Base-by-base conservation (phyloP, 495 filamentous ascomycete genomes). In the Penicillium antarcticum region DNA sequence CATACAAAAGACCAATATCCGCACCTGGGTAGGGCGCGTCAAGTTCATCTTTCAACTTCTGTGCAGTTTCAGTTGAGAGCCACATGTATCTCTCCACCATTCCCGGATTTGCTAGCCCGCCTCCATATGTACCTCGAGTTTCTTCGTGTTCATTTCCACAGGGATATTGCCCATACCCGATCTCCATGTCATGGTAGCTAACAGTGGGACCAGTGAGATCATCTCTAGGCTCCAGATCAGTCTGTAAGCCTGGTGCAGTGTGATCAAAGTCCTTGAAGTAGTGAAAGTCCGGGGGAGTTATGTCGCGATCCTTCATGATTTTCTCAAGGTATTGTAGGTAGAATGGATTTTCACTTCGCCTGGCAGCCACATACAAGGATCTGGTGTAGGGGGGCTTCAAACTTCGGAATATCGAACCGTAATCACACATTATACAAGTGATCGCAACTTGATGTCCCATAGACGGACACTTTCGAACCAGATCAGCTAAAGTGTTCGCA, bases 151-250 rank as follows among this genome's bases (percentile, higher is more conserved):
- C 21, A 23, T 23, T 23, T 23, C 21, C 21, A 23, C 45, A 13
- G 11, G 18, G 52, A 49, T 54, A 32, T 26, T 54, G 52, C 7
- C 52, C 52, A 33, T 34, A 49, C n/a, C 13, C 5, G 16, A 54
- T 32, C 18, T 21, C 52, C 42, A 45, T 45, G n/a, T 56, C 48
- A 44, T 23, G 17, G 32, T 36, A 56, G 11, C 11, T 38, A 47
- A 56, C 14, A 51, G 42, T 38, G 31, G 18, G 36, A 47, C 17
- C 18, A 34, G 53, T 35, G 16, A 47, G 14, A 52, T 2, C 1
- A 43, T 48, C 42, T 48, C 53, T 56, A 35, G 53, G 53, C 48
- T 56, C 53, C 53, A 56, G 26, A 56, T 56, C 53, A 52, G 53
- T 33, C 48, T 52, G 48, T 48, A 56, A 56, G 24, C 53, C 26